Conservation (phyloP, 2,329 filamentous ascomycete species). For the Paracorniculantispora psalliotae region DNA sequence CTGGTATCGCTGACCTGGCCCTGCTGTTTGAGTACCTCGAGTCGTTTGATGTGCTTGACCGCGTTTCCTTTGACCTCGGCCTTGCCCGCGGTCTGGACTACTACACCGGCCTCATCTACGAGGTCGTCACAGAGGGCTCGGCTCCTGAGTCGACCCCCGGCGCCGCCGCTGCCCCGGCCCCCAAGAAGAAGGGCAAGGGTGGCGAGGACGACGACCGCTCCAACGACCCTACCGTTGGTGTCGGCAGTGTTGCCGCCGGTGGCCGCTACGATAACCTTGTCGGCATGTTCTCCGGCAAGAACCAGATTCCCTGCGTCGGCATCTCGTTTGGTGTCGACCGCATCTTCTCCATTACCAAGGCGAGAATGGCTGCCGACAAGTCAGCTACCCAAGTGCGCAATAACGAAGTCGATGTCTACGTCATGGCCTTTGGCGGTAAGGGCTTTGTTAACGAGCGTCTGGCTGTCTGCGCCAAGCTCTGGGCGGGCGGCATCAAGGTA, state of each 20-base stretch:
- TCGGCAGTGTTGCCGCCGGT: slow-evolving; percentile 84
- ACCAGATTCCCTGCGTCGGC: slow-evolving; percentile 59
- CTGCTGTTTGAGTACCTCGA: slow-evolving; percentile 79
- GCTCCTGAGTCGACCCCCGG: slow-evolving; percentile 44
- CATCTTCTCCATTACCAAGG: slow-evolving; percentile 89
- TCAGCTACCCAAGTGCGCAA: slow-evolving; percentile 46
- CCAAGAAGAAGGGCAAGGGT: slow-evolving; percentile 47
- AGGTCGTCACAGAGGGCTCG: slow-evolving; percentile 78
- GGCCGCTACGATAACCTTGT: slow-evolving; percentile 91
- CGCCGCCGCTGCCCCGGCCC: slow-evolving; percentile 36
- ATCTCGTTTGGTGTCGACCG: slow-evolving; percentile 94
- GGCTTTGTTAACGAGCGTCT: slow-evolving; percentile 82
- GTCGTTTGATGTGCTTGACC: slow-evolving; percentile 65
- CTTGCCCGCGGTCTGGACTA: slow-evolving; percentile 89
- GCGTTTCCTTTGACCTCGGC: slow-evolving; percentile 83
- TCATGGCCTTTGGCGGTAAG: slow-evolving; percentile 92
- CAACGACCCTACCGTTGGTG: slow-evolving; percentile 73
- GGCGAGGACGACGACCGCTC: slow-evolving; percentile 62
- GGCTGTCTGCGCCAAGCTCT: slow-evolving; percentile 68
- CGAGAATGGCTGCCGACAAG: slow-evolving; percentile 60
- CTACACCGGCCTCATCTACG: slow-evolving; percentile 87
- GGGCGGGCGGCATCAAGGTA: slow-evolving; percentile 83
- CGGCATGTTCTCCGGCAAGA: slow-evolving; percentile 85
- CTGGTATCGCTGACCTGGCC: slow-evolving; percentile 75
- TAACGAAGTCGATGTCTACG: slow-evolving; percentile 82